Percentiles rank a stretch among this genome's conserved stretches.
These are phyloP conservation scores for Besnoitia besnoiti DNA, from an alignment of 169 alveolate genomes.

Conservation along the genomic window DNA sequence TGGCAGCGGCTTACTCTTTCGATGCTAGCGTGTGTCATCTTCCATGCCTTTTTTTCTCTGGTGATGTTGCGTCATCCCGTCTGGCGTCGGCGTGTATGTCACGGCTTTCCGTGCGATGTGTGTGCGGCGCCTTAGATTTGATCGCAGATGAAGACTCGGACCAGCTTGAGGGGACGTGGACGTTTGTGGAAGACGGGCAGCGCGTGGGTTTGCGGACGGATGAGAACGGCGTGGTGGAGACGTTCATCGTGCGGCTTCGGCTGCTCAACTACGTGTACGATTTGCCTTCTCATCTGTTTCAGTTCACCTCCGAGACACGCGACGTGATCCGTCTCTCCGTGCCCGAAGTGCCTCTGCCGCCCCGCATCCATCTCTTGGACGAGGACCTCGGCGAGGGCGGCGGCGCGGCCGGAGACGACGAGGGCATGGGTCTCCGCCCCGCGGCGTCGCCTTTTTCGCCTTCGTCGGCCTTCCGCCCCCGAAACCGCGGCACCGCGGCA, in stretches of 20 bases:
- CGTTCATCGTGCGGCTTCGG: constrained; percentile 55
- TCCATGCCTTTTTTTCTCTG: background rate
- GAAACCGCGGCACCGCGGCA: background rate
- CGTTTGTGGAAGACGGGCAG: constrained; percentile 33
- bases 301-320: constrained; percentile 49
- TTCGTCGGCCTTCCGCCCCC: background rate
- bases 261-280: constrained; percentile 54
- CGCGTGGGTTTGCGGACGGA: constrained; percentile 28
- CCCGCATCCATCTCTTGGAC: constrained; percentile 29
- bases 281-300: constrained; percentile 42
- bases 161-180: constrained; percentile 40
- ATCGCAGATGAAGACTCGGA: constrained; percentile 41
- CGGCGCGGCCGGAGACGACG: constrained; percentile 38
- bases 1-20: background rate
- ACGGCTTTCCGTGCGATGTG: background rate
- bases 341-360: constrained; percentile 60
- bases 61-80: background rate
- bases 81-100: constrained; percentile 11
- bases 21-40: background rate
- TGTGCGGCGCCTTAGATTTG: constrained; percentile 13
- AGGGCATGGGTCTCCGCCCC: background rate
- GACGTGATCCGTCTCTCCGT: constrained; percentile 54
- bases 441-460: background rate
- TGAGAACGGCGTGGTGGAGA: constrained; percentile 53
- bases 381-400: constrained; percentile 15